phyloP scores from a whole-genome alignment of 2,329 filamentous ascomycete genomes.

The Cercospora citrullina region DNA sequence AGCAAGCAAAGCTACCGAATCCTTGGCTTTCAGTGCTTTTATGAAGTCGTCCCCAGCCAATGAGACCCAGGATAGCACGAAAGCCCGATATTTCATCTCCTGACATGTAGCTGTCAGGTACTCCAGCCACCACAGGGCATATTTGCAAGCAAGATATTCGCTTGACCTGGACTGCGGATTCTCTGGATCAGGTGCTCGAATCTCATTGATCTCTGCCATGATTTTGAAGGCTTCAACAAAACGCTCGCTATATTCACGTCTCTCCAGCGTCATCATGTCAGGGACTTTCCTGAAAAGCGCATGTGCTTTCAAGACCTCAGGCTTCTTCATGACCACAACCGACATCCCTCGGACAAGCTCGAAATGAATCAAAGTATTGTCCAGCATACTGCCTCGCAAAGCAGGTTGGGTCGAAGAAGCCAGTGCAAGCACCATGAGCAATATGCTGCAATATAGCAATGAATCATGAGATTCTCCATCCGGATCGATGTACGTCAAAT shows the following conservation, averaged over 20 bases:
- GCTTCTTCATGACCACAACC: conserved; percentile 20
- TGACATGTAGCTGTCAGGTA: conserved; percentile 16
- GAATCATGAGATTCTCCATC: conserved; percentile 21
- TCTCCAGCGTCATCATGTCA: conserved; percentile 14
- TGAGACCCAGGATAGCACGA: conserved; percentile 15
- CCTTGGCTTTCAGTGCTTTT: conserved; percentile 16
- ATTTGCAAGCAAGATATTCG: conserved; percentile 18
- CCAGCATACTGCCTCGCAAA: conserved; percentile 17
- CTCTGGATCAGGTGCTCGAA: neutral
- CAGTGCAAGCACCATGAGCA: conserved; percentile 21
- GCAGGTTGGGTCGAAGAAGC: conserved; percentile 19
- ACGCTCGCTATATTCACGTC: neutral
- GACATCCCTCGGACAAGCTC: conserved; percentile 19
- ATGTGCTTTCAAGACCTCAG: conserved; percentile 14
- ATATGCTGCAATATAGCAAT: conserved; percentile 18
- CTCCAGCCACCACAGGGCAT: conserved; percentile 16
- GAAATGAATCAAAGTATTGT: conserved; percentile 17
- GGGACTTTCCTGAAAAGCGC: conserved; percentile 14
- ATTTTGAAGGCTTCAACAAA: neutral
- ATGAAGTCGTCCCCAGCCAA: conserved; percentile 19
- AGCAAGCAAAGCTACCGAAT: conserved; percentile 15
- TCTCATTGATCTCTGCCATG: conserved; percentile 14
- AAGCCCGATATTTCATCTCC: conserved; percentile 11
- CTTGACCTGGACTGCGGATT: neutral
- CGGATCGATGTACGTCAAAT: neutral